Evolutionary conservation across 441 rosid species (phyloP), one percentile per base, ranked within the genome.

Genomic region (Adansonia madagascariensis): DNA sequence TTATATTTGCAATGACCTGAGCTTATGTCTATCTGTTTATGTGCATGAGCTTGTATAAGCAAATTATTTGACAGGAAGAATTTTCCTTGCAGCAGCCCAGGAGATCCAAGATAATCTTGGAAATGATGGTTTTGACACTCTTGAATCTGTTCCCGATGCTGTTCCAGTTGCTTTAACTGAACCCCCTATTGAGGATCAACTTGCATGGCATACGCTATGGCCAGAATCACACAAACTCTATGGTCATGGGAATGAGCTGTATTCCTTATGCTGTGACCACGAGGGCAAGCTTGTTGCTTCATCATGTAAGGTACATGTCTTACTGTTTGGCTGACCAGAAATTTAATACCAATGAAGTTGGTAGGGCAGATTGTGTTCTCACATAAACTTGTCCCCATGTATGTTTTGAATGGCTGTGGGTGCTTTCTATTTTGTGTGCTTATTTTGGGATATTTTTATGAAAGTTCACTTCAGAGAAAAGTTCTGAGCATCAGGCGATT

Each of bases 191-290:
- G 99, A 94, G 88, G 98, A 94, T 73, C 97, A 96, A 81, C 89
- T 96, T 82, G 90, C 97, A 65, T 94, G 92, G 90, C 88, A 94
- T 81, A 96, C 98, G 1, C 74, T 96, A 27, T 94, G 97, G 99
- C 97, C 98, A 0, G 99, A 94, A 80, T 90, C 99, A 2, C 96
- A 96, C 82, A 95, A 94, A 83, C 97, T 96, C 57, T 94, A 90
- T 53, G 97, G 97, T 82, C 98, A 96, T 86, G 99, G 99, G 68
- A 95, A 94, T 82, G 99, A 95, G 86, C 85, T 95, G 59, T 94
- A 88, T 80, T 91, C 99, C 67, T 84, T 94, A 73, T 90, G 97
- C 75, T 87, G 91, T 82, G 91, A 95, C 84, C 92, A 88, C 55
- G 85, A 82, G 43, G 99, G 98, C 66, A 85, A 80, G 81, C 91